A percentile compares a stretch with the other conserved stretches of the same genome.
These are phyloP conservation scores for Licmophora abbreviata DNA, from an alignment of 108 stramenopile species.

Conservation along the genomic window DNA sequence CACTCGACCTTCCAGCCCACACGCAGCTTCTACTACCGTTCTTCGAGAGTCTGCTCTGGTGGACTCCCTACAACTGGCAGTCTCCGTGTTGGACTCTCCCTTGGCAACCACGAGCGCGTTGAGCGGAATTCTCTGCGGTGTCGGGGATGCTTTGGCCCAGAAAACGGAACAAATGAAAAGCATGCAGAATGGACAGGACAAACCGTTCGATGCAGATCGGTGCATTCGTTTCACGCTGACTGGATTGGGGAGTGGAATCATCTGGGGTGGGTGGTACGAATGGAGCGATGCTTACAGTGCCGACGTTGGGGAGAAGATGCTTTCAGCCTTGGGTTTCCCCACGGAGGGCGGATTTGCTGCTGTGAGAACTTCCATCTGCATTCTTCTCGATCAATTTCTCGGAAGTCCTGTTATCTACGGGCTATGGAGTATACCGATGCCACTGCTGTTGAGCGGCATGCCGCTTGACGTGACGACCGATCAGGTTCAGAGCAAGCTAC, in stretches of 20 bases:
- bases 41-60: no score
- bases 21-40: no score
- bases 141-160: constrained; percentile 38
- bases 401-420: constrained; percentile 20
- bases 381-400: constrained; percentile 21
- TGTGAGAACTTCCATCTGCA: constrained; percentile 7
- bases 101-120: constrained; percentile 30
- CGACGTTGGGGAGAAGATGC: not conserved
- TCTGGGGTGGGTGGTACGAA: constrained; percentile 19
- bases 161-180: no score
- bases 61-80: no score
- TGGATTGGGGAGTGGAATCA: constrained; percentile 13
- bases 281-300: not conserved
- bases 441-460: constrained; percentile 13
- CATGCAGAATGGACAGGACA: not conserved
- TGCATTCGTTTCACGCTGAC: constrained; percentile 8
- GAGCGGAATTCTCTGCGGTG: constrained; percentile 18
- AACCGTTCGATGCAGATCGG: constrained; percentile 4
- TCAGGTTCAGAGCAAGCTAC: constrained; percentile 17
- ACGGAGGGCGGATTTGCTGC: not conserved
- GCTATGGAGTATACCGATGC: constrained; percentile 20
- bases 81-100: constrained; percentile 20
- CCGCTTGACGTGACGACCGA: constrained; percentile 7
- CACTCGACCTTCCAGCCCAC: no score
- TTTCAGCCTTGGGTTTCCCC: not conserved